These are phyloP conservation scores for Macrolepiota albuminosa DNA, from an alignment of 768 basidiomycete species.

Conservation along the genomic window DNA sequence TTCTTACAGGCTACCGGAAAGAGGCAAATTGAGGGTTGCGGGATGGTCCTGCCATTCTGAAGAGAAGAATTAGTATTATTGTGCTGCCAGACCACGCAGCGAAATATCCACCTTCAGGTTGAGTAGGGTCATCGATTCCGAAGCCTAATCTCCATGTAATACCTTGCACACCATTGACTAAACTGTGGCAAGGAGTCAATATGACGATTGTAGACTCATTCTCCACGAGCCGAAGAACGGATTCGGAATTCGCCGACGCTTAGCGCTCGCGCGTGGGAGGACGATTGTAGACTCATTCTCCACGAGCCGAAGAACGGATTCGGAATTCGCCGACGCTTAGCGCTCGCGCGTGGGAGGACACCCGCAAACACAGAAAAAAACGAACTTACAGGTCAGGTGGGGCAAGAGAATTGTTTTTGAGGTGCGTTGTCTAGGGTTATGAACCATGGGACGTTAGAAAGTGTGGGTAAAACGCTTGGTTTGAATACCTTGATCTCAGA, in stretches of 20 bases:
- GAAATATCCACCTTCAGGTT: conserved; percentile 47
- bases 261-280: conserved; percentile 12
- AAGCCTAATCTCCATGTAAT: conserved; percentile 64
- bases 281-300: not conserved
- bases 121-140: conserved; percentile 43
- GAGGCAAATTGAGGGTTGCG: conserved; percentile 46
- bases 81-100: not conserved
- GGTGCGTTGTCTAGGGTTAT: conserved; percentile 35
- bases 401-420: conserved; percentile 51
- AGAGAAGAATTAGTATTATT: not conserved
- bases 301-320: conserved; percentile 2
- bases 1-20: conserved; percentile 46
- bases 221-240: conserved; percentile 3
- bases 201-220: not conserved
- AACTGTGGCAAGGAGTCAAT: conserved; percentile 23
- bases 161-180: conserved; percentile 54
- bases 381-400: conserved; percentile 55
- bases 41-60: conserved; percentile 57
- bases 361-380: not conserved
- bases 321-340: conserved; percentile 12
- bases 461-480: not conserved
- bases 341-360: conserved; percentile 13
- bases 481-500: conserved; percentile 47
- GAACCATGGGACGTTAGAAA: not conserved
- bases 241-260: conserved; percentile 12